phyloP scores from a whole-genome alignment of 2,329 filamentous ascomycete species.

The Lecanosticta acicola region DNA sequence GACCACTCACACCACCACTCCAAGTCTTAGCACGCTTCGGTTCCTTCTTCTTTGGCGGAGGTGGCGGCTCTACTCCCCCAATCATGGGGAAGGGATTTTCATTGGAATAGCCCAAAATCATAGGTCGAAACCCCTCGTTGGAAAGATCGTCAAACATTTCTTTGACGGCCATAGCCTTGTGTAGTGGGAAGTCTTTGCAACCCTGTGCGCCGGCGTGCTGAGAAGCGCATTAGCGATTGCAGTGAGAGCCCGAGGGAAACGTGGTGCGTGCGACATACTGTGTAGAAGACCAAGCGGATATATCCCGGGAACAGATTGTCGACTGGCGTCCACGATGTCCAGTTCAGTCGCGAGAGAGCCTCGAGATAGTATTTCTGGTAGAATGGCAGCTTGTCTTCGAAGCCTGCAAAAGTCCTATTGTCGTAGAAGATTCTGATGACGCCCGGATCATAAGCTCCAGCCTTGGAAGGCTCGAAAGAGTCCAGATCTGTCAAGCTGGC shows the following conservation, averaged over 20 bases:
- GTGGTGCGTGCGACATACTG: too few relatives aligned
- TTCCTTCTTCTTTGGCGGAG: conserved; percentile 21
- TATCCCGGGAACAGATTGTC: conserved; percentile 28
- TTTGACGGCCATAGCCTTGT: conserved; percentile 26
- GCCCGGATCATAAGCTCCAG: conserved; percentile 29
- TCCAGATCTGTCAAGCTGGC: conserved; percentile 12
- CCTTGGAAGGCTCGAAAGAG: conserved; percentile 22
- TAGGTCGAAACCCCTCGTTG: conserved; percentile 28
- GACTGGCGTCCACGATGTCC: conserved; percentile 18
- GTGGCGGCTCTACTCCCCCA: conserved; percentile 28
- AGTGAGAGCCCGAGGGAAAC: too few relatives aligned
- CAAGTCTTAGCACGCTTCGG: conserved; percentile 26
- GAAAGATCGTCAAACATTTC: conserved; percentile 32
- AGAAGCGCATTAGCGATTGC: conserved; percentile 2
- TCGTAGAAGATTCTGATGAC: conserved; percentile 31
- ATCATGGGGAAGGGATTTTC: conserved; percentile 34
- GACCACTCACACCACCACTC: conserved; percentile 25
- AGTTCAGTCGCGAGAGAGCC: conserved; percentile 23
- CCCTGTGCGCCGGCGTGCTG: conserved; percentile 31
- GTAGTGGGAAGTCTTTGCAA: conserved; percentile 27
- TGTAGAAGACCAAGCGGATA: conserved; percentile 29
- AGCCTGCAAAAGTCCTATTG: conserved; percentile 21
- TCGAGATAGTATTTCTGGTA: conserved; percentile 26
- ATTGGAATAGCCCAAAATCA: conserved; percentile 29
- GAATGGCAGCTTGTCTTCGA: conserved; percentile 23